Percentiles rank a stretch among this genome's conserved stretches.
phyloP scores from a whole-genome alignment of 1,139 yeast species.

The Saccharomyces pastorianus region DNA sequence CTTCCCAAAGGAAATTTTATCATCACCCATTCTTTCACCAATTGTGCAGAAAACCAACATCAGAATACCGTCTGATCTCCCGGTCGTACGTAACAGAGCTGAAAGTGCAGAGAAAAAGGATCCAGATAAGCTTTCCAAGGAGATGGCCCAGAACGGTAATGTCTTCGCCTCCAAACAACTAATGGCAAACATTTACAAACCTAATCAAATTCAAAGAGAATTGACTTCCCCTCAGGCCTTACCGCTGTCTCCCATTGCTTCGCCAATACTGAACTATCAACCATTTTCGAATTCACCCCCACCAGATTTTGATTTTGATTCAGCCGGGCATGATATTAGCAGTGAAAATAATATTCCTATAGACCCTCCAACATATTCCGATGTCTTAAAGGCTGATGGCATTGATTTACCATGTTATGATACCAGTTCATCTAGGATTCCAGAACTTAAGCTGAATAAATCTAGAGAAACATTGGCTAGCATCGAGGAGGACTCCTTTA shows the following conservation, averaged over 20 bases:
- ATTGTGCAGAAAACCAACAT: constrained; percentile 42
- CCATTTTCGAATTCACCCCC: constrained; percentile 13
- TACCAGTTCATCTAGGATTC: constrained; percentile 6
- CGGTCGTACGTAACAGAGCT: constrained; percentile 11
- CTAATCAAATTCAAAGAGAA: constrained; percentile 37
- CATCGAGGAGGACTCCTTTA: background rate
- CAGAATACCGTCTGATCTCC: constrained; percentile 11
- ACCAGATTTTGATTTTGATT: constrained; percentile 24
- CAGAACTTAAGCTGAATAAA: constrained; percentile 14
- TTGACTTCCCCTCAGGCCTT: constrained; percentile 52
- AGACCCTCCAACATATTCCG: constrained; percentile 32
- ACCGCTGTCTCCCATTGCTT: constrained; percentile 40
- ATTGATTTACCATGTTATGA: background rate
- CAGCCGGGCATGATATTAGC: background rate
- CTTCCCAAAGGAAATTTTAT: constrained; percentile 34
- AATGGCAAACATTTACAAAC: constrained; percentile 51
- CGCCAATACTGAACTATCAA: constrained; percentile 17
- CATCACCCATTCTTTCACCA: constrained; percentile 41
- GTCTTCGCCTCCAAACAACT: constrained; percentile 21
- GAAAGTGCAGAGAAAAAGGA: constrained; percentile 8
- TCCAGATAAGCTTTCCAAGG: constrained; percentile 8
- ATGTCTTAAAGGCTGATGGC: constrained; percentile 22
- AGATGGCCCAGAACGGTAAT: constrained; percentile 7
- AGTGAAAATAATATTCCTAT: constrained; percentile 26
- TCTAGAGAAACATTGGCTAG: constrained; percentile 16